Evolutionary conservation across 768 basidiomycete species (phyloP).

Genomic region (Amanita molliuscula): DNA sequence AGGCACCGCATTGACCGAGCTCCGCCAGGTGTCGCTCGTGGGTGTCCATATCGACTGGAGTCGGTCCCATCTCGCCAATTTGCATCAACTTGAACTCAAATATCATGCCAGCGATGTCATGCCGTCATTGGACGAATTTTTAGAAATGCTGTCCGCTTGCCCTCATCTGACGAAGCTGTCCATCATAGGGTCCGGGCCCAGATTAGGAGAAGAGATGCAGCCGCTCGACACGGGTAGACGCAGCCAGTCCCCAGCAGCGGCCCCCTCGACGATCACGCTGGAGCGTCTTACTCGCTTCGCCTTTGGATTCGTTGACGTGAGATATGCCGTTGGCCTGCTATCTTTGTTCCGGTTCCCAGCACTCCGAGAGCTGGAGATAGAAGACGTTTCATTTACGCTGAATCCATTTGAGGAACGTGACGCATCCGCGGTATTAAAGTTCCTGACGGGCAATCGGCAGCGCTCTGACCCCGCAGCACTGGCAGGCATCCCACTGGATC

Average conservation of each 20-base stretch:
- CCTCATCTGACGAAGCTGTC: conserved; percentile 30
- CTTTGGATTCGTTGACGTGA: conserved; percentile 34
- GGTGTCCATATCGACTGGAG: conserved; percentile 54
- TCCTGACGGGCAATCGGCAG: neutral
- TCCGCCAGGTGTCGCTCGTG: conserved; percentile 34
- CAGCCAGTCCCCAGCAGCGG: neutral
- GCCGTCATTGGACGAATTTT: conserved; percentile 39
- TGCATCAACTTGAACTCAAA: conserved; percentile 39
- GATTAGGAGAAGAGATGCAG: conserved; percentile 11
- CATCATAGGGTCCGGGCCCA: conserved; percentile 47
- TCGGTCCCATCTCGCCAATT: conserved; percentile 25
- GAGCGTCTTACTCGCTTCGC: conserved; percentile 21
- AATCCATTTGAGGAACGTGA: conserved; percentile 3
- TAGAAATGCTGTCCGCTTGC: conserved; percentile 29
- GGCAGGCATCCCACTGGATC: neutral
- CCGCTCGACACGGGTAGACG: neutral
- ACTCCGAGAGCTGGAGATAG: conserved; percentile 27
- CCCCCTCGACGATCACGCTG: neutral
- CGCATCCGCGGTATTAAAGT: conserved; percentile 2
- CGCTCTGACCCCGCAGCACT: neutral
- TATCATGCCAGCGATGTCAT: conserved; percentile 49
- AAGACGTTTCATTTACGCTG: conserved; percentile 30
- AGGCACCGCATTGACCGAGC: conserved; percentile 18
- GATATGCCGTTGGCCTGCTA: conserved; percentile 27
- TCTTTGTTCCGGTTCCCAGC: conserved; percentile 27